A percentile compares a stretch with the other conserved stretches of the same genome.
Conservation (phyloP, 768 basidiomycete species). For the Suillus luteus region DNA sequence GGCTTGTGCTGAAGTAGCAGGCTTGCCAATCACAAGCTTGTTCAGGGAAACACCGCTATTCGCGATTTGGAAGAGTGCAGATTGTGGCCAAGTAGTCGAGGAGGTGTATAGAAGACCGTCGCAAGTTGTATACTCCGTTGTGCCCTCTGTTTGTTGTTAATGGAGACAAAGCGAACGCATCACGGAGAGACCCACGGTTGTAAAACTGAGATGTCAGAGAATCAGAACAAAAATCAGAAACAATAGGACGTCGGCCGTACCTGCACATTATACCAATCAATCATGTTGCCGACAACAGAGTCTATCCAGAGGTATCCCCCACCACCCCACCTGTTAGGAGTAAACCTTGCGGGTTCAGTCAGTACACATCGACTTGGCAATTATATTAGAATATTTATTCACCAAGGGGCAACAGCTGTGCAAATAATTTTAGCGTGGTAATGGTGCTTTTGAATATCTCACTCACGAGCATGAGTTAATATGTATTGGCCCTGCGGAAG, state of each 20-base stretch:
- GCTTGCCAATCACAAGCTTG: slow-evolving; percentile 63
- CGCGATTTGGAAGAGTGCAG: slow-evolving; percentile 58
- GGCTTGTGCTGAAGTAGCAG: slow-evolving; percentile 43
- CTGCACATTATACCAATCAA: slow-evolving; percentile 50
- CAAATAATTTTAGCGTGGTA: neutral
- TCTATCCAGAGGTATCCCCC: slow-evolving; percentile 42
- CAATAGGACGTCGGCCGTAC: slow-evolving; percentile 20
- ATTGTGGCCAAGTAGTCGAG: slow-evolving; percentile 60
- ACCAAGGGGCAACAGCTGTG: slow-evolving; percentile 44
- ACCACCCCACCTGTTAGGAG: slow-evolving; percentile 33
- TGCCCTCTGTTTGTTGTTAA: slow-evolving; percentile 47
- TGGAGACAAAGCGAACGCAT: neutral
- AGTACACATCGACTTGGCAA: neutral
- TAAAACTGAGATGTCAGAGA: slow-evolving; percentile 24
- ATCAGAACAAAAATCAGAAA: neutral
- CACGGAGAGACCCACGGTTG: slow-evolving; percentile 24
- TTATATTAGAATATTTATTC: neutral
- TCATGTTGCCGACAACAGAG: slow-evolving; percentile 38
- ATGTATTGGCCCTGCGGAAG: slow-evolving; percentile 38
- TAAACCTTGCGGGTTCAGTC: slow-evolving; percentile 29
- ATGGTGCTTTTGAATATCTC: neutral
- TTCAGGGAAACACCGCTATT: slow-evolving; percentile 44
- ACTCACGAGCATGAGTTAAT: slow-evolving; percentile 39
- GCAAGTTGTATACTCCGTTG: slow-evolving; percentile 66
- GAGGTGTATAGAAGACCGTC: slow-evolving; percentile 57